phyloP scores from a whole-genome alignment of 345 rosid genomes.

The Gossypium rotundifolium region DNA sequence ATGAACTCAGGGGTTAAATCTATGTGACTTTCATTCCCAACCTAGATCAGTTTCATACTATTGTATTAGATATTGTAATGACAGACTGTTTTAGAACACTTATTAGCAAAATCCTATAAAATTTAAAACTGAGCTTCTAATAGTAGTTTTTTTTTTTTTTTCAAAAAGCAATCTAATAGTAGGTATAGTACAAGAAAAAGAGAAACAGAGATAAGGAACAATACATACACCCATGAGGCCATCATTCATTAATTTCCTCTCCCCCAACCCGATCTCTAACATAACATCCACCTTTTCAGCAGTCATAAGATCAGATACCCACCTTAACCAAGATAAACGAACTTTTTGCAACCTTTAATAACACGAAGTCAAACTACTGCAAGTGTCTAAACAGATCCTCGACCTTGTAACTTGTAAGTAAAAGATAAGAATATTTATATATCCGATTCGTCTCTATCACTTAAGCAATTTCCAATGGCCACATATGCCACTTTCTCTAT shows the following conservation, averaged over 20 bases:
- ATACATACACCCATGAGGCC: no score
- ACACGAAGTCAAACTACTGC: not conserved
- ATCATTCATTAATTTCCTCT: no score
- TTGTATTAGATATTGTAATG: not conserved
- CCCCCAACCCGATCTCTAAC: no score
- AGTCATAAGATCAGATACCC: not conserved
- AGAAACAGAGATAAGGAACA: no score
- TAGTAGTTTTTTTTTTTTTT: no score
- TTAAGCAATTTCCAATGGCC: not conserved
- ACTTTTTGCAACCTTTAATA: not conserved
- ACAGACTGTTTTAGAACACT: no score
- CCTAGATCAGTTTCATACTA: not conserved
- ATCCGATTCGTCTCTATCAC: not conserved
- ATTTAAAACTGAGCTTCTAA: no score
- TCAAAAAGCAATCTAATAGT: no score
- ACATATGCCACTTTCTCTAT: not conserved
- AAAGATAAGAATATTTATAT: not conserved
- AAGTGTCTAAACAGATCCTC: not conserved
- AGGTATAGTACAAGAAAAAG: no score
- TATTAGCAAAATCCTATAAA: no score
- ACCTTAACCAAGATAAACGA: not conserved
- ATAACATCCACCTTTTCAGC: not conserved
- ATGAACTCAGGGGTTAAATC: not conserved
- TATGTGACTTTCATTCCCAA: not conserved
- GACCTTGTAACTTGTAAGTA: no score